Base-by-base conservation (phyloP, 306 rosid genomes). In the Leucaena leucocephala region DNA sequence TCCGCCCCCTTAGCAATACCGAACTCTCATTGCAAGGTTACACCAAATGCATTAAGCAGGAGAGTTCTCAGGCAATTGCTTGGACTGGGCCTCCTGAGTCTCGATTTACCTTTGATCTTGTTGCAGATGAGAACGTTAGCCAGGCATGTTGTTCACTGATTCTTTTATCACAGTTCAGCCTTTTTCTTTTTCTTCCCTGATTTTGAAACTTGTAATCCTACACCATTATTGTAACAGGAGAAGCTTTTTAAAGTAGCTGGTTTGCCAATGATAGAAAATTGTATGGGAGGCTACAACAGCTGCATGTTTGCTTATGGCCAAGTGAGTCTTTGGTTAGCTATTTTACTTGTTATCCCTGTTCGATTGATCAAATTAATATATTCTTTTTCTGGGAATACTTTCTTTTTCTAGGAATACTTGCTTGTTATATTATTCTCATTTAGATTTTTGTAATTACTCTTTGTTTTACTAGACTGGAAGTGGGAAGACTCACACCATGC, bases 301-400 rank as follows among this genome's bases (percentile, higher is more conserved):
- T 95, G 99, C 87, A 95, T 95, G 99, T 95, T 95, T 87, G 99
- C 98, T 65, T 95, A 95, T 89, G 99, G 99, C 42, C 99, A 95
- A 88, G 99, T 95, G 87, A 84, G 98, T 82, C 14, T 79, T 72
- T 19, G 54, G 49, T 78, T 69, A 73, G 34, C 73, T 74, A 34
- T 64, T 34, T 15, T 52, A 74, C 21, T 71, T 64, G 70, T 77
- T 78, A 7, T 79, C 63, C 57, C 17, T 1, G 45, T 79, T 72
- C 34, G 59, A 75, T 63, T 68, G 76, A 45, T 62, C 65, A 54
- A 63, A 38, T 59, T 65, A 19, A 43, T 16, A 48, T 27, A 27
- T 27, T 74, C 45, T 55, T 65, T 52, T 55, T 17, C 16, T 44
- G 4, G 72, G 42, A 69, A 49, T 44, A 17, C 15, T 36, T 46